Conservation (phyloP, 192 early-diverging fungal genomes). For the Podila horticola region DNA sequence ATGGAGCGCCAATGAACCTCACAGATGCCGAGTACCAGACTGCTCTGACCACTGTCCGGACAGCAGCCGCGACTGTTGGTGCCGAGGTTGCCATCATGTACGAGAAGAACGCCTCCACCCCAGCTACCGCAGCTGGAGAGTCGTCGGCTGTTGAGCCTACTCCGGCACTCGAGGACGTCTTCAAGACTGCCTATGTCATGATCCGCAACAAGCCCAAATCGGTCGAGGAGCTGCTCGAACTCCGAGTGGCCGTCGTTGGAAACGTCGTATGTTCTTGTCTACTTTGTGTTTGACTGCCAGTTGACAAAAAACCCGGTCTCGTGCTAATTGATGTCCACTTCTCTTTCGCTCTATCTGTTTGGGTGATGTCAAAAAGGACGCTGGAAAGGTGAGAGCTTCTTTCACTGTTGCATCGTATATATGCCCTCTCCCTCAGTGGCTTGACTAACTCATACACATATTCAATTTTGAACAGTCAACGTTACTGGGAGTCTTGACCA, state of each 20-base stretch:
- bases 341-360: background rate
- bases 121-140: background rate
- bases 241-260: conserved; percentile 89
- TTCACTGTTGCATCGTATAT: background rate
- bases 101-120: conserved; percentile 25
- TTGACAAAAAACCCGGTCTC: background rate
- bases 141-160: background rate
- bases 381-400: conserved; percentile 69
- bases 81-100: conserved; percentile 62
- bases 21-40: conserved; percentile 55
- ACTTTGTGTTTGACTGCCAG: background rate
- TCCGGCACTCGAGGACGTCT: conserved; percentile 6
- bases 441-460: background rate
- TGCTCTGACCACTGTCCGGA: conserved; percentile 53
- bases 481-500: conserved; percentile 89
- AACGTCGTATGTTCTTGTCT: conserved; percentile 81
- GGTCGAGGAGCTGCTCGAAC: conserved; percentile 87
- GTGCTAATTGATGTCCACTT: background rate
- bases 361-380: conserved; percentile 50
- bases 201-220: conserved; percentile 74
- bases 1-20: conserved; percentile 78
- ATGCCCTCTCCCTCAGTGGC: background rate
- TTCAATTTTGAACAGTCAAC: conserved; percentile 64
- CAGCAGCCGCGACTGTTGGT: conserved; percentile 52
- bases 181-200: conserved; percentile 64